Base-by-base conservation (phyloP, 768 basidiomycete species). In the Terana coerulea region DNA sequence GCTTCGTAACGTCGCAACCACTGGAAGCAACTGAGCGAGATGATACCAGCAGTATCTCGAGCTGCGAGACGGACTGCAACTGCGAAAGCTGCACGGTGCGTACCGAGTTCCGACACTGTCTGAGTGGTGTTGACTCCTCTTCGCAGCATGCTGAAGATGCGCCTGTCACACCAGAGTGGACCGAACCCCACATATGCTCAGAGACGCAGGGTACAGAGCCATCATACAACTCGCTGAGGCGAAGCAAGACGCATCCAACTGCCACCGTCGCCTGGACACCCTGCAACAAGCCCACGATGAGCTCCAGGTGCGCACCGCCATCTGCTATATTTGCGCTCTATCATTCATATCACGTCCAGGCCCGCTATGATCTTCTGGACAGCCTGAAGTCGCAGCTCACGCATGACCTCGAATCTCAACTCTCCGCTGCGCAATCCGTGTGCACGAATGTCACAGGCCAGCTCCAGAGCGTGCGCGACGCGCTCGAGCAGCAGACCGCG, bases 151-250 rank as follows among this genome's bases (percentile, higher is more conserved):
- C n/a, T 22, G 39, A 40, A 40, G 39, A 40, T 22, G 39, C n/a
- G 39, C 8, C 8, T 7, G 24, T 22, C 9, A 15, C 10, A 40
- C 19, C 39, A 8, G 9, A 9, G 9, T 17, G n/a, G n/a, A 15
- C 39, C 19, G 33, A n/a, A 10, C 10, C 33, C 33, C 33, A 9
- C 29, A 26, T 8, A 47, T 31, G 14, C 46, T 47, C 31, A 29
- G 30, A 15, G 30, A 41, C n/a, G 47, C 26, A 21, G 53, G 53
- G 1, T 54, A 47, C 34, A 26, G 25, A 6, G 53, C 53, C 30
- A 29, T 54, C 24, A 42, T 54, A 7, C 53, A 54, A 35, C 53
- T 54, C 17, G 53, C 53, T 7, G 47, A 54, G 19, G 21, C 53
- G 17, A 49, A 34, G 41, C 24, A 25, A 25, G 36, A 44, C 33